phyloP scores from a whole-genome alignment of 352 stramenopile genomes.

The Globisporangium alternatum region DNA sequence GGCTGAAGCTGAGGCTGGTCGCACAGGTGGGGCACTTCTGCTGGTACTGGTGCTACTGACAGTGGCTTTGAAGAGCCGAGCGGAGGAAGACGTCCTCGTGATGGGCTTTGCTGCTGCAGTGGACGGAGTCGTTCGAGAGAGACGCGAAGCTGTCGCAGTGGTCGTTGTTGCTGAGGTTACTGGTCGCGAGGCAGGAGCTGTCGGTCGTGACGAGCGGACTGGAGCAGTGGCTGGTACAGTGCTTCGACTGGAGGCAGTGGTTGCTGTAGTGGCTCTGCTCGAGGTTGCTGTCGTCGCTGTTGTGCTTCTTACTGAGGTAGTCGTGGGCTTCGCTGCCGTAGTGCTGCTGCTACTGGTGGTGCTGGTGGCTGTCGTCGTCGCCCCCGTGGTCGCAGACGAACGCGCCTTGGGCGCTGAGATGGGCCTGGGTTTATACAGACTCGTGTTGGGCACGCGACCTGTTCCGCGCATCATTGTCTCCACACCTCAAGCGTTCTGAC shows the following conservation, averaged over 20 bases:
- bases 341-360: background rate
- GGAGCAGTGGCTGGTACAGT: background rate
- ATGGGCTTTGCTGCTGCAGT: background rate
- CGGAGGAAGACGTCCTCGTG: background rate
- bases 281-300: background rate
- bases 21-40: too few species aligned
- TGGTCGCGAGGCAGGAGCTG: background rate
- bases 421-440: slow-evolving; percentile 9
- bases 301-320: background rate
- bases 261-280: background rate
- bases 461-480: slow-evolving; percentile 4
- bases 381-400: background rate
- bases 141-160: background rate
- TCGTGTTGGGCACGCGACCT: slow-evolving; percentile 9
- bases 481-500: background rate
- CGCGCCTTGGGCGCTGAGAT: slow-evolving; percentile 11
- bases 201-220: background rate
- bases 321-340: background rate
- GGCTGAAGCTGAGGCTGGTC: background rate
- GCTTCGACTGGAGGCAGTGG: background rate
- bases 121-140: slow-evolving; percentile 1
- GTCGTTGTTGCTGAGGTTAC: background rate
- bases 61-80: background rate
- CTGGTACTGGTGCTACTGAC: background rate
- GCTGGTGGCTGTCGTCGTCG: background rate